Conservation (phyloP, 331 rosid species). For the Rosa hybrid region DNA sequence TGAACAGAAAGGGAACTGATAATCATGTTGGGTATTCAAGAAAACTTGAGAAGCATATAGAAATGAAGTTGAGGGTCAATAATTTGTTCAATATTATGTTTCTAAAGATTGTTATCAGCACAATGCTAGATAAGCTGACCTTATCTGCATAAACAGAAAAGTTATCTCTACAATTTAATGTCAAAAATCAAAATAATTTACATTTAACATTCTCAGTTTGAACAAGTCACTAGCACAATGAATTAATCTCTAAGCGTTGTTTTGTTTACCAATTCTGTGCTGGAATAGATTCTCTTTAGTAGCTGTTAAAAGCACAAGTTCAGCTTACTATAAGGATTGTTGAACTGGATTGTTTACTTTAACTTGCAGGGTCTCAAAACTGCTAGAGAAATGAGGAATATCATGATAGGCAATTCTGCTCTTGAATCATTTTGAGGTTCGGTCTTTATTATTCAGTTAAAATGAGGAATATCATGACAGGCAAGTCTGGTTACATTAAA, state of each 20-base stretch:
- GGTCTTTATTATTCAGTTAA: too few species aligned
- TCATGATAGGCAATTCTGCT: slow-evolving; percentile 59
- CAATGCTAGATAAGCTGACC: not conserved
- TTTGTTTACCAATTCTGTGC: not conserved
- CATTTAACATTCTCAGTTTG: not conserved
- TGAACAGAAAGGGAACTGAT: not conserved
- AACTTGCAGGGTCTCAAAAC: slow-evolving; percentile 46
- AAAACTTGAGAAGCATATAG: not conserved
- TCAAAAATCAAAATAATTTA: not conserved
- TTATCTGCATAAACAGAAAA: too few species aligned
- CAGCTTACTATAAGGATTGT: not conserved
- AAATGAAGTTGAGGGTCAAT: not conserved
- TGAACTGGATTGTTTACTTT: slow-evolving; percentile 1
- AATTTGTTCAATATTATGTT: not conserved
- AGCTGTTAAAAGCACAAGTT: not conserved
- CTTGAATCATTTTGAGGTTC: not conserved
- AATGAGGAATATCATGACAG: too few species aligned
- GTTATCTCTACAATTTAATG: not conserved
- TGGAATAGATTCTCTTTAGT: not conserved
- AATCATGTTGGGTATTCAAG: not conserved
- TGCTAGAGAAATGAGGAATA: slow-evolving; percentile 36
- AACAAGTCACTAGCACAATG: not conserved
- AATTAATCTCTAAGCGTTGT: not conserved
- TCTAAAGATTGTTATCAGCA: not conserved
- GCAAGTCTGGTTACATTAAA: too few species aligned